Evolutionary conservation across 257 asterid genomes (phyloP).

Genomic region (Solanum tarapatanum): DNA sequence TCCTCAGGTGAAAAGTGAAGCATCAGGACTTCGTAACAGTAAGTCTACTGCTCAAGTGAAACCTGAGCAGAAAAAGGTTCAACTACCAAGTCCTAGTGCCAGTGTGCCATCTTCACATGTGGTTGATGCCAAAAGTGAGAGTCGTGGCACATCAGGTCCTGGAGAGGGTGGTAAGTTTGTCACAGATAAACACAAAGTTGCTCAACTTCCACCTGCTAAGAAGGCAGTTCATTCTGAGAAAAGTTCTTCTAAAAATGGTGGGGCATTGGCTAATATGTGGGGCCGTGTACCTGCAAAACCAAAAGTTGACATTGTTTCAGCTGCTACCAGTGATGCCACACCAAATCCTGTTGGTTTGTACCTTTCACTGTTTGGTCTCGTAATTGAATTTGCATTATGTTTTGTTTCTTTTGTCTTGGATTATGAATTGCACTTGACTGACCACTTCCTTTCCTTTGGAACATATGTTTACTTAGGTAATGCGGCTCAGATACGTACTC

Average conservation of each 20-base stretch:
- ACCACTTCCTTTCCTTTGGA: slow-evolving; percentile 1
- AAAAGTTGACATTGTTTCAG: slow-evolving; percentile 32
- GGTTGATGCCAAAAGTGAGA: slow-evolving; percentile 34
- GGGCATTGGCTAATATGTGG: slow-evolving; percentile 88
- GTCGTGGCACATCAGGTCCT: slow-evolving; percentile 16
- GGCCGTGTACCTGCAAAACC: slow-evolving; percentile 70
- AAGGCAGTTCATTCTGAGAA: slow-evolving; percentile 46
- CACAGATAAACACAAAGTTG: slow-evolving; percentile 37
- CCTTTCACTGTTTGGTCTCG: slow-evolving; percentile 5
- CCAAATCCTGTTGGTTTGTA: slow-evolving; percentile 51
- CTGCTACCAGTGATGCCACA: slow-evolving; percentile 21
- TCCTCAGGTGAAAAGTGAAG: slow-evolving; percentile 37
- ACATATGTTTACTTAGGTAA: slow-evolving; percentile 21
- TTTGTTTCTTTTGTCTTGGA: background rate
- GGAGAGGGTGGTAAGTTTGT: slow-evolving; percentile 28
- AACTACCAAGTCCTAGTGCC: slow-evolving; percentile 26
- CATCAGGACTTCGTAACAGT: slow-evolving; percentile 25
- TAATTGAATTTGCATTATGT: background rate
- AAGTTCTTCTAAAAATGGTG: slow-evolving; percentile 49
- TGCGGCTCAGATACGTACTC: slow-evolving; percentile 60
- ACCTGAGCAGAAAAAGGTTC: slow-evolving; percentile 34
- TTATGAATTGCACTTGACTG: slow-evolving; percentile 1
- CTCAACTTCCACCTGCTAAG: slow-evolving; percentile 30
- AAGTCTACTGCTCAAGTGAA: slow-evolving; percentile 21
- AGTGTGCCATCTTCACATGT: slow-evolving; percentile 20